phyloP scores from a whole-genome alignment of 2,329 filamentous ascomycete genomes.

The Cladosporium sphaerospermum region DNA sequence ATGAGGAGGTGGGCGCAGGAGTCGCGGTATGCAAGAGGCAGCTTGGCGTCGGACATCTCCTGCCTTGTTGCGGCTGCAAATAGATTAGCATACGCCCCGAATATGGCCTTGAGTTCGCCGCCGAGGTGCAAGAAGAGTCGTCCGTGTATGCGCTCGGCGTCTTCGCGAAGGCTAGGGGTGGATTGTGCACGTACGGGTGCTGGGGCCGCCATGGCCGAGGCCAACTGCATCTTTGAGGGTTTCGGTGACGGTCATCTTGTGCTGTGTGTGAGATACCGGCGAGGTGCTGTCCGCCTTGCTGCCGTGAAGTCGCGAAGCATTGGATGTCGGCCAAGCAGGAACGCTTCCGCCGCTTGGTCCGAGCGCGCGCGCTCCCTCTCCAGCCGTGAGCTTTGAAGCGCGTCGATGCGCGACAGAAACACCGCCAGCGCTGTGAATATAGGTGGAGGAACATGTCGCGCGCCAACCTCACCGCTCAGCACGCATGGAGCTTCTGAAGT shows the following conservation, averaged over 20 bases:
- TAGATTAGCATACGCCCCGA: not conserved
- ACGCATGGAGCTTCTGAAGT: not conserved
- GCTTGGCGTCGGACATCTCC: conserved; percentile 85
- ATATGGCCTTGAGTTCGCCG: not conserved
- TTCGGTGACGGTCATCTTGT: conserved; percentile 33
- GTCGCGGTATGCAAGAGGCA: conserved; percentile 88
- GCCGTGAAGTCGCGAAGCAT: conserved; percentile 9
- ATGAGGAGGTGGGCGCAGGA: conserved; percentile 93
- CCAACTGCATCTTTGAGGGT: conserved; percentile 44
- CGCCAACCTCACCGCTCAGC: not conserved
- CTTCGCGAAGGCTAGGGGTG: not conserved
- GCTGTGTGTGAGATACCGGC: not conserved
- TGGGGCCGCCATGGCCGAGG: conserved; percentile 31
- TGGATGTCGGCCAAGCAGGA: not conserved
- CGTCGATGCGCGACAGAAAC: too few species aligned
- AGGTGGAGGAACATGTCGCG: not conserved
- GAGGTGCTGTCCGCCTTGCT: not conserved
- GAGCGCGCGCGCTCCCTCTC: not conserved
- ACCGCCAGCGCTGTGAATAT: too few species aligned
- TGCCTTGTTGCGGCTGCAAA: conserved; percentile 75
- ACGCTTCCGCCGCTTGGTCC: not conserved
- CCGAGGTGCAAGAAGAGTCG: not conserved
- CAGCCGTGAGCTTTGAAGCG: too few species aligned
- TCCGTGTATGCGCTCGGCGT: not conserved
- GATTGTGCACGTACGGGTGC: conserved; percentile 27